Percentiles rank a stretch among this genome's conserved stretches.
phyloP scores from a whole-genome alignment of 2,329 filamentous ascomycete genomes.

The Penicillium janthinellum region DNA sequence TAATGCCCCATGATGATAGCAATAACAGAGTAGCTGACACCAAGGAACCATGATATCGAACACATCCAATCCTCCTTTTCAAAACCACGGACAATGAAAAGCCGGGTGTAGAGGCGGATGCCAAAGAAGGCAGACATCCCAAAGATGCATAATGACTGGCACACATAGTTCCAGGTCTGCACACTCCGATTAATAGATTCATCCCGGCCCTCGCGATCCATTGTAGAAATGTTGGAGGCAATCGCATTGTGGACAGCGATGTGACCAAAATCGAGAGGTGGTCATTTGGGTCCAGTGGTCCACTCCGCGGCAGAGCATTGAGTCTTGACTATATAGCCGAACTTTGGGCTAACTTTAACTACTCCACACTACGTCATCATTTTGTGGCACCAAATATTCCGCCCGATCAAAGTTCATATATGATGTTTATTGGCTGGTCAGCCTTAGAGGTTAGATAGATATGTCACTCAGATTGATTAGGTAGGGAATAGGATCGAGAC shows the following conservation, averaged over 20 bases:
- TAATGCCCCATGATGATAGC: slow-evolving; percentile 14
- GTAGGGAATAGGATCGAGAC: neutral
- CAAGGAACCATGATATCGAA: slow-evolving; percentile 3
- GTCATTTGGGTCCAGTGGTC: neutral
- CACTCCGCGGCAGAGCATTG: neutral
- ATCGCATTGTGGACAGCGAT: neutral
- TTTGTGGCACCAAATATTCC: neutral
- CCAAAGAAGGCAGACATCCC: slow-evolving; percentile 31
- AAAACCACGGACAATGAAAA: slow-evolving; percentile 17
- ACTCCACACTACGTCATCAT: neutral
- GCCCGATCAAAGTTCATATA: neutral
- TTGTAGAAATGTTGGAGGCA: slow-evolving; percentile 1
- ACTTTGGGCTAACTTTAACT: neutral
- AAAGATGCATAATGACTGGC: slow-evolving; percentile 32
- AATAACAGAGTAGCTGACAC: slow-evolving; percentile 8
- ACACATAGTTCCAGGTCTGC: slow-evolving; percentile 30
- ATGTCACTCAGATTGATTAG: neutral
- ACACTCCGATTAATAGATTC: slow-evolving; percentile 19
- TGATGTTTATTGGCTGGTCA: neutral
- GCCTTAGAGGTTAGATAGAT: neutral
- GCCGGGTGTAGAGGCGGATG: slow-evolving; percentile 27
- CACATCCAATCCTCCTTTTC: slow-evolving; percentile 4
- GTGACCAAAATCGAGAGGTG: neutral
- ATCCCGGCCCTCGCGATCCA: slow-evolving; percentile 9
- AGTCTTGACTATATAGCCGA: neutral